These are phyloP conservation scores for Psilocybe cyanescens DNA, from an alignment of 768 basidiomycete species.

Conservation along the genomic window DNA sequence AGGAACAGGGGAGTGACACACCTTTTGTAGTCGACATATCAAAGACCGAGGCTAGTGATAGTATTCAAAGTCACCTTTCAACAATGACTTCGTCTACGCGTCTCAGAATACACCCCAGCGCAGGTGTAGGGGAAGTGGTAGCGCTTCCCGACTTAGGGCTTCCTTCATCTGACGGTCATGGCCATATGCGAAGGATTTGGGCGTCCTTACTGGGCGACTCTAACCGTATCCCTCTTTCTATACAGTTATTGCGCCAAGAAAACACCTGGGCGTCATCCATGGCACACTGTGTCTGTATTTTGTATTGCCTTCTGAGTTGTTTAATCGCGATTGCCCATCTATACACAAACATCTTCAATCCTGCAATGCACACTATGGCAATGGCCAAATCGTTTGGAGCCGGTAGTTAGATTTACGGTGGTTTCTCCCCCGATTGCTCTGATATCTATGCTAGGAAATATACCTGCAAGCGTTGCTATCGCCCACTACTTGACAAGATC, in stretches of 20 bases:
- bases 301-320: conserved; percentile 48
- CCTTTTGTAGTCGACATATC: conserved; percentile 25
- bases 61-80: conserved; percentile 51
- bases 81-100: conserved; percentile 46
- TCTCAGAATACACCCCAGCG: conserved; percentile 24
- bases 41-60: conserved; percentile 35
- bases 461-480: conserved; percentile 5
- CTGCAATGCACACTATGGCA: not conserved
- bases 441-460: conserved; percentile 2
- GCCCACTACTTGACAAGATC: conserved; percentile 20
- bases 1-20: not conserved
- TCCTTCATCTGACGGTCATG: not conserved
- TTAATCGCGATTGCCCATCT: conserved; percentile 29
- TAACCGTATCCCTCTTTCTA: not conserved
- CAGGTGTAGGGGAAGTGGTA: not conserved
- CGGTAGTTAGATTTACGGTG: not conserved
- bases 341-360: conserved; percentile 5
- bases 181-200: not conserved
- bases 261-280: conserved; percentile 33
- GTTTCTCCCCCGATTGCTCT: not conserved
- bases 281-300: conserved; percentile 32
- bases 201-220: not conserved
- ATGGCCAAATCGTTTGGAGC: not conserved
- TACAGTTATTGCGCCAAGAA: conserved; percentile 16
- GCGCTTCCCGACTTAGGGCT: not conserved